Base-by-base conservation (phyloP, 2,329 filamentous ascomycete genomes). In the Elsinoe australis region DNA sequence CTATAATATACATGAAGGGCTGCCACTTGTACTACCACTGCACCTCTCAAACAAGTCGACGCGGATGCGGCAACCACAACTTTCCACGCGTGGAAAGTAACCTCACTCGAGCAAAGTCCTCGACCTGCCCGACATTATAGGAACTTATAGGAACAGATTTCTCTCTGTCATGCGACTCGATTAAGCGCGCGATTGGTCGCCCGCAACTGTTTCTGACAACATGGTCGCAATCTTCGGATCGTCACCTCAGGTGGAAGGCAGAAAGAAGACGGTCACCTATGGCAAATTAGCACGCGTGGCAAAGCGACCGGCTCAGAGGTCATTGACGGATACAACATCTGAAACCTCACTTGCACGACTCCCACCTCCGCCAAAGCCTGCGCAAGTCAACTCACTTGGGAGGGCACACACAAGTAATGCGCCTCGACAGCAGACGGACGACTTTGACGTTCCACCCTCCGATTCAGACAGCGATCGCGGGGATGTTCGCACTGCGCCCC, bases 391-490 rank as follows among this genome's bases (percentile, higher is more conserved):
- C 26, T 22, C 34, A 24, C 49, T 33, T 15, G 22, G 14, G 24
- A 18, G 33, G 3, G 4, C 17, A 2, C 21, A n/a, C 15, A 17
- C 46, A 17, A 39, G 8, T 14, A 6, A 26, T 7, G 17, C 17
- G 31, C 12, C 26, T 29, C 26, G 21, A 21, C 34, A 28, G 4
- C 34, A 17, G 31, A 52, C 12, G 21, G 61, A 63, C 29, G 55
- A 67, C 14, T 73, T 70, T 54, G 69, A 73, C 52, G 62, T 72
- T 15, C 68, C 69, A 3, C 65, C 58, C 4, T 60, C 62, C 2
- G 61, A 62, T 18, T 63, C 65, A 5, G 63, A 64, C 3, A 49
- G 19, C 12, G 9, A n/a, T 31, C 39, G 21, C 28, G 29, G 14
- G 6, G 28, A 38, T 10, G 46, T n/a, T 14, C 6, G 5, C 7